Evolutionary conservation across 2,329 filamentous ascomycete species (phyloP), one percentile per base, ranked within the genome.

Genomic region (Cladophialophora immunda): DNA sequence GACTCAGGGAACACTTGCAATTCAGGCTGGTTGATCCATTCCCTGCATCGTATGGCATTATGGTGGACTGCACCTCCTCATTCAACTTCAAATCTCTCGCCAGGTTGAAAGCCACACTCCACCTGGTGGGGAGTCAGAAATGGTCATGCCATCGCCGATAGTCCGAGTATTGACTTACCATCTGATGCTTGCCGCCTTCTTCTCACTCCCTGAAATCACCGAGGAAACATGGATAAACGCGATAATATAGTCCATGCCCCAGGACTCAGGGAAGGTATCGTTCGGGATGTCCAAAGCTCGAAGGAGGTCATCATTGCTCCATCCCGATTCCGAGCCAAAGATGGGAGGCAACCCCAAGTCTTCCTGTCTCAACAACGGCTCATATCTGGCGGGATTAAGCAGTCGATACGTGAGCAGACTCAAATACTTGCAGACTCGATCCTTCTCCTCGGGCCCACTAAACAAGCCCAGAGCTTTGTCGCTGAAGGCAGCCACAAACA

Each of bases 401-500:
- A 76, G 68, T 30, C 72, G 67, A 62, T 82, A 64, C 76, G 71
- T 65, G 73, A 80, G 70, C 76, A 80, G 68, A 74, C 70, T 70
- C 29, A 71, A 53, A 53, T 70, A 70, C 52, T 71, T 70, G 68
- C 68, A 71, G 8, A 71, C 64, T 17, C 68, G 78, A 6, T 81
- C 78, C 45, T 78, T 77, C 11, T 78, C 76, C 17, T 81, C 76
- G 1, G 79, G 78, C 0, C 80, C 80, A 7, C 78, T 81, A 0
- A 80, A 75, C 22, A 81, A 76, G 8, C 84, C 77, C 19, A 81
- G 70, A 30, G 77, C 78, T 57, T 81, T 80, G 58, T 84, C 81
- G 0, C 82, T 84, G 64, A 85, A 81, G 0, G 81, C 80, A 9
- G 81, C 79, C 53, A 79, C 81, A 79, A 82, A 85, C 0, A 85